Base-by-base conservation (phyloP, 305 asterid genomes). In the Solanum hybrid region DNA sequence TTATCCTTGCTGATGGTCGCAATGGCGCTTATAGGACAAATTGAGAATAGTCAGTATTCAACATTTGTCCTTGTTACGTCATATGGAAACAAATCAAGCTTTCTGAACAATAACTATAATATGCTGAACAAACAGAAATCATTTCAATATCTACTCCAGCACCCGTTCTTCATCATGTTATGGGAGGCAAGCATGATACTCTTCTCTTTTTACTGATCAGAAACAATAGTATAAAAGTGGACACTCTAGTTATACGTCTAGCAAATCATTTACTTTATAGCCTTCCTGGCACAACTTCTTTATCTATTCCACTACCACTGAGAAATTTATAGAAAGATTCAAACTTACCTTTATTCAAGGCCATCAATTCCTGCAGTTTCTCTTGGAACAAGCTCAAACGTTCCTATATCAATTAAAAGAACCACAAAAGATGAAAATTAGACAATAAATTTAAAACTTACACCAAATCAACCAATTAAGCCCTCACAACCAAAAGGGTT, bases 351-450 rank as follows among this genome's bases (percentile, higher is more conserved):
- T 92, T 95, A 92, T 93, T 95, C 91, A 92, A 91, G 89, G 95
- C 95, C 89, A 92, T 89, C 94, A 92, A 93, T 13, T 94, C 92
- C 91, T 96, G 93, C 92, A 97, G 88, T 92, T 96, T 97, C 91
- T 96, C 97, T 92, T 95, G 92, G 89, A 94, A 96, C 94, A 97
- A 89, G 89, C 91, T 94, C 93, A 95, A 91, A 85, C 99, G 94
- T 91, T 97, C 99, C 99, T 96, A 91, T 81, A 91, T 72, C 66
- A 31, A 84, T 29, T 19, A 84, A 31, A 19, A 51, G 42, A 84
- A 51, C 75, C 29, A 78, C 60, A 19, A 32, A 77, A 42, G 69
- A 10, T 42, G 15, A 40, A 51, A 73, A 19, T 32, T 77, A 64
- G 71, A 36, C 72, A 81, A 24, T 66, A 31, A 72, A 77, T 31